Conservation (phyloP, 1,139 yeast species). For the Geotrichum candidum region DNA sequence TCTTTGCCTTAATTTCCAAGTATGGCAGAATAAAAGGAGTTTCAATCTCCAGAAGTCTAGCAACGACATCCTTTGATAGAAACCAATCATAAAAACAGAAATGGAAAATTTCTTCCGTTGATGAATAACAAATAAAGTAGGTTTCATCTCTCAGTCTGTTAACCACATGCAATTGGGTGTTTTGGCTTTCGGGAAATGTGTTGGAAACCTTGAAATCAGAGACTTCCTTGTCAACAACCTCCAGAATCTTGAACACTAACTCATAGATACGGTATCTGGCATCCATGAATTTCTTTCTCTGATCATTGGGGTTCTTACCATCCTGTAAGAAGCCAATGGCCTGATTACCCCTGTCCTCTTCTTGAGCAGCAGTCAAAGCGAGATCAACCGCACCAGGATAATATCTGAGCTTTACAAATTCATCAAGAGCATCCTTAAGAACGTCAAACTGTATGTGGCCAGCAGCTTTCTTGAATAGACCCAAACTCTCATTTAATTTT, state of each 20-base stretch:
- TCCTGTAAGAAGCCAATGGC: conserved; percentile 52
- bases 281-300: conserved; percentile 41
- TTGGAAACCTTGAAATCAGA: conserved; percentile 37
- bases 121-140: conserved; percentile 66
- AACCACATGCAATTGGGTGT: conserved; percentile 16
- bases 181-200: conserved; percentile 29
- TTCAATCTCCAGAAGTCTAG: conserved; percentile 67
- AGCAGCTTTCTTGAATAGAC: conserved; percentile 72
- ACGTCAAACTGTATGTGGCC: conserved; percentile 73
- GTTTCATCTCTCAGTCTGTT: conserved; percentile 61
- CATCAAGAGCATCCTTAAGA: conserved; percentile 70
- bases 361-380: conserved; percentile 68
- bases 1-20: conserved; percentile 63
- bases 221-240: conserved; percentile 64
- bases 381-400: conserved; percentile 85
- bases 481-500: conserved; percentile 69
- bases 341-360: conserved; percentile 54
- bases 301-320: conserved; percentile 46
- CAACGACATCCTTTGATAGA: conserved; percentile 68
- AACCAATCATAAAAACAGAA: conserved; percentile 92
- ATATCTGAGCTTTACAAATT: conserved; percentile 70
- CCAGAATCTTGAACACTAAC: conserved; percentile 65
- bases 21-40: conserved; percentile 78
- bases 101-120: conserved; percentile 78
- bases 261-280: conserved; percentile 59